Conservation (phyloP, 2,329 filamentous ascomycete species). For the Talaromyces sp. region DNA sequence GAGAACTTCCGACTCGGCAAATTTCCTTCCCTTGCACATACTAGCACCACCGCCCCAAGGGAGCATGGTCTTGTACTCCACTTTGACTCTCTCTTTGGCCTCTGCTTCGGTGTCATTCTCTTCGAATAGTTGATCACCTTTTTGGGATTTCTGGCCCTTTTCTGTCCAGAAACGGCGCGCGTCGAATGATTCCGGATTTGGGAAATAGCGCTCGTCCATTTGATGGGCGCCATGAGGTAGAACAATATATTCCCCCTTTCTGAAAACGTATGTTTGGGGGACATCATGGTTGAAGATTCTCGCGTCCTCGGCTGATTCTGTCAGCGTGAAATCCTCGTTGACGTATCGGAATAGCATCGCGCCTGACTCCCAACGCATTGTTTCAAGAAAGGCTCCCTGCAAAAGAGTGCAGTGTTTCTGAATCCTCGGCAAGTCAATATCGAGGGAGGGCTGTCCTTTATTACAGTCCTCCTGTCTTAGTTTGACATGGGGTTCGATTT, state of each 20-base stretch:
- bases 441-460: not conserved
- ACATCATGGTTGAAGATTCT: not conserved
- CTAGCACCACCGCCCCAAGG: conserved; percentile 46
- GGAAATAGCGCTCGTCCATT: conserved; percentile 36
- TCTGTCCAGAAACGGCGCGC: conserved; percentile 39
- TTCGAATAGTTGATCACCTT: not conserved
- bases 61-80: conserved; percentile 29
- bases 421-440: not conserved
- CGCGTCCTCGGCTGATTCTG: not conserved
- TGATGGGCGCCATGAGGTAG: conserved; percentile 44
- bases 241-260: conserved; percentile 39
- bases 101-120: not conserved
- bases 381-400: not conserved
- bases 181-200: conserved; percentile 39
- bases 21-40: conserved; percentile 44
- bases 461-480: not conserved
- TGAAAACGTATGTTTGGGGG: conserved; percentile 29
- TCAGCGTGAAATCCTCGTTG: not conserved
- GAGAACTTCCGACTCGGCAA: conserved; percentile 49
- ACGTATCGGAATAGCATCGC: not conserved
- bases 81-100: not conserved
- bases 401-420: not conserved
- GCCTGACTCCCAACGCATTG: not conserved
- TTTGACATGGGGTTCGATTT: not conserved
- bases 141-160: conserved; percentile 21